Base-by-base conservation (phyloP, 768 basidiomycete genomes). In the Bullera alba region DNA sequence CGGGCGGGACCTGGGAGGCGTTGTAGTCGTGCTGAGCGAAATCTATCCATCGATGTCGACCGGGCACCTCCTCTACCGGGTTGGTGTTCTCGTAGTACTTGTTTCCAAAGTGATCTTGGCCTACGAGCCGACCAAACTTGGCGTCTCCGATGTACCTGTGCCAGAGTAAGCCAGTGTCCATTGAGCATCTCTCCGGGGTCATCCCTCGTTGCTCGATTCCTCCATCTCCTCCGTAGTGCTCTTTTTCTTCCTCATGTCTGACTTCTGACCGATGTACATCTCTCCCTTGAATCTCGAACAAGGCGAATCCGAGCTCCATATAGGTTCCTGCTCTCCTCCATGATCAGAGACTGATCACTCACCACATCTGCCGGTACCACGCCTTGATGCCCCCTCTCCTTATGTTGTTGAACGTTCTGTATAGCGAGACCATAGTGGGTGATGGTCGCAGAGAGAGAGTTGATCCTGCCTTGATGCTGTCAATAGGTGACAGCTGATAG, bases 1-100 rank as follows among this genome's bases (percentile, higher is more conserved):
- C 91, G 0, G 92, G 81, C 15, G 90, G 87, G 29, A 95, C 83
- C 76, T 99, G 93, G 0, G 87, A 80, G n/a, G 87, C 88, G 64
- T 96, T 85, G 74, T 79, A 83, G 55, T 90, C 81, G 67, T 91
- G 87, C 76, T 95, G 90, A 16, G 84, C 79, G 65, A 80, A 89
- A 76, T 97, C 93, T 36, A 97, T 83, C 93, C 93, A 97, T 73
- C 93, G 81, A 69, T 95, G 90, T 60, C 93, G 87, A 64, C 89
- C 90, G 48, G 91, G 91, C 39, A 92, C 73, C 70, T 96, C 91
- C 61, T 93, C 86, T 57, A 83, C 80, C 25, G 80, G 78, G 66
- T 92, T 87, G 71, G 83, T 69, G 74, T 97, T 95, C 78, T 97
- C 89, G 62, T 80, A 97, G 75, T 92, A 97, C 54, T 80, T 79